Percentiles rank a stretch among this genome's conserved stretches.
Conservation (phyloP, 2,329 filamentous ascomycete species). For the Colletotrichum navitas region DNA sequence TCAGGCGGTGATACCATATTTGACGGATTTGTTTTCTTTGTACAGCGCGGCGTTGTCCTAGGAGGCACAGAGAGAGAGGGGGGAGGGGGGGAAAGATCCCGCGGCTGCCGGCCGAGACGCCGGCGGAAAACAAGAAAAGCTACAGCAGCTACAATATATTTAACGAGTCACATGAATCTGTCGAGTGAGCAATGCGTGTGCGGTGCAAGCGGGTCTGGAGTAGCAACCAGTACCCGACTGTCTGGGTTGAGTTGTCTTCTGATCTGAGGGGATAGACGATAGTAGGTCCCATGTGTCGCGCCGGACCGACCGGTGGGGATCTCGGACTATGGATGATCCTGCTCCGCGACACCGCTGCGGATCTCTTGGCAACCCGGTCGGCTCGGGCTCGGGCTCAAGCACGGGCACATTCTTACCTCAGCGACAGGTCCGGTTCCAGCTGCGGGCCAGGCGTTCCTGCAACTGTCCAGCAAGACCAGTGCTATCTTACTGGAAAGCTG, state of each 20-base stretch:
- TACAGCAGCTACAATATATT: constrained; percentile 33
- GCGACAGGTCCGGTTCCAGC: background rate
- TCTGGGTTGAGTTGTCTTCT: too few relatives aligned
- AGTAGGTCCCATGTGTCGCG: background rate
- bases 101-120: constrained; percentile 9
- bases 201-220: background rate
- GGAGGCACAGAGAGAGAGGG: background rate
- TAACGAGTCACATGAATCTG: constrained; percentile 31
- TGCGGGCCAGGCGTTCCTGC: constrained; percentile 5
- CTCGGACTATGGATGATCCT: constrained; percentile 35
- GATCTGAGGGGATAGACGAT: too few relatives aligned
- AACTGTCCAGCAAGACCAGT: background rate
- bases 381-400: background rate
- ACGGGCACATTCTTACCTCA: constrained; percentile 15
- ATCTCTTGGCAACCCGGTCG: background rate
- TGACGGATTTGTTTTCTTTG: constrained; percentile 38
- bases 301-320: background rate
- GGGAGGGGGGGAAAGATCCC: constrained; percentile 9
- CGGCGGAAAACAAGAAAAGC: constrained; percentile 21
- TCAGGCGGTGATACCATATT: constrained; percentile 42
- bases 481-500: background rate
- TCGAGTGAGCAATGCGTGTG: background rate
- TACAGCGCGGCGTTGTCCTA: constrained; percentile 39
- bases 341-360: background rate
- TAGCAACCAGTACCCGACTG: background rate